These are phyloP conservation scores for Metschnikowia sp. DNA, from an alignment of 805 yeast genomes.

Conservation along the genomic window DNA sequence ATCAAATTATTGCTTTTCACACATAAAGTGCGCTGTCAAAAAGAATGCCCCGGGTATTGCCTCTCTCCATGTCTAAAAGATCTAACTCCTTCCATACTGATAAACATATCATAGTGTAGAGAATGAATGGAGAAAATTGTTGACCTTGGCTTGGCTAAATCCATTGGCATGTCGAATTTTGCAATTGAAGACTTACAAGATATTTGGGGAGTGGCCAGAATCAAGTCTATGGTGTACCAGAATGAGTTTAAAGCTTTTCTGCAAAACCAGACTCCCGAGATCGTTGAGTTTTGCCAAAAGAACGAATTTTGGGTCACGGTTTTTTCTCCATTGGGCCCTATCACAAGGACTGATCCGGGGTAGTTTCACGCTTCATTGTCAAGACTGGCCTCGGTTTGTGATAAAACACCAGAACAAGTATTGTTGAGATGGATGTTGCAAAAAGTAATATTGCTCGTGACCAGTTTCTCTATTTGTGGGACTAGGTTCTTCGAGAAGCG, in stretches of 20 bases:
- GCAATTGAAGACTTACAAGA: constrained; percentile 42
- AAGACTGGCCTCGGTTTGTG: constrained; percentile 33
- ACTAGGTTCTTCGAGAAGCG: too few species aligned
- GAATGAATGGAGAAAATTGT: constrained; percentile 44
- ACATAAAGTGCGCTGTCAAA: constrained; percentile 43
- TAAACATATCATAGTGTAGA: constrained; percentile 43
- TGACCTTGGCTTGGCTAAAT: constrained; percentile 52
- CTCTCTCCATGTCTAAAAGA: background rate
- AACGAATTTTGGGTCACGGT: constrained; percentile 24
- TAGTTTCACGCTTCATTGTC: constrained; percentile 23
- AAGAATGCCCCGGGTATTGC: constrained; percentile 35
- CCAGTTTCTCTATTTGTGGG: constrained; percentile 35
- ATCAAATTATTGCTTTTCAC: constrained; percentile 38
- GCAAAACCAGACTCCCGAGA: constrained; percentile 32
- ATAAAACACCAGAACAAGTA: constrained; percentile 36
- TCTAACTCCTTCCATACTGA: too few species aligned
- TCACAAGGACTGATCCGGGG: constrained; percentile 18
- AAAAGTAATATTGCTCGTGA: constrained; percentile 40
- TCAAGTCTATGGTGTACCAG: constrained; percentile 28
- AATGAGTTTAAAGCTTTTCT: constrained; percentile 30
- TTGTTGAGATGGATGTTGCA: constrained; percentile 45
- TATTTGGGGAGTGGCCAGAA: constrained; percentile 28
- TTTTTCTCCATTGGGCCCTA: constrained; percentile 26
- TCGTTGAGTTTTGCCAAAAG: constrained; percentile 25
- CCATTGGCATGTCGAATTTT: constrained; percentile 63